Evolutionary conservation across 441 rosid genomes (phyloP).

Genomic region (Raphanus hybrid): DNA sequence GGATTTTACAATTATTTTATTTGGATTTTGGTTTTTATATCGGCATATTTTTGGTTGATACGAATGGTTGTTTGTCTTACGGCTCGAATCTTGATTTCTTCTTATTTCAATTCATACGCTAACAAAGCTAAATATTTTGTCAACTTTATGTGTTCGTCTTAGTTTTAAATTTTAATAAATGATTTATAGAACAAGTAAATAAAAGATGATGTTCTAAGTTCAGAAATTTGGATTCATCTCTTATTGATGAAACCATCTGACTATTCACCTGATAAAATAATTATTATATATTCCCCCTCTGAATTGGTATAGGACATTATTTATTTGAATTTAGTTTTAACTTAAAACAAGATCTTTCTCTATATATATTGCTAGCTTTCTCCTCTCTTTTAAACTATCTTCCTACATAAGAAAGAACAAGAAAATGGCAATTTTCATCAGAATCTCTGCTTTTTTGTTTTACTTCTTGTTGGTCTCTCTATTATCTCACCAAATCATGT

Average conservation of each 20-base stretch:
- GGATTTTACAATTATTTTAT: no score
- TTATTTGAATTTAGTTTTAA: not conserved
- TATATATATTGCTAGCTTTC: not conserved
- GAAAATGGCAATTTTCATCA: not conserved
- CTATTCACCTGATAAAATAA: not conserved
- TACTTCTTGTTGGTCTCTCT: not conserved
- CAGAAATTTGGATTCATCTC: conserved; percentile 17
- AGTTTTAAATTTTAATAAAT: not conserved
- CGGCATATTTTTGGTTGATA: no score
- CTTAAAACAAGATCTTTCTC: not conserved
- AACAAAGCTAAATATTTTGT: not conserved
- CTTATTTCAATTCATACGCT: not conserved
- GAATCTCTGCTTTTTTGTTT: not conserved
- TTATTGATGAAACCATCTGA: conserved; percentile 21
- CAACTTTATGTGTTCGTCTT: not conserved
- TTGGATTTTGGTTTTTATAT: no score
- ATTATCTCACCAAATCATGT: conserved; percentile 15
- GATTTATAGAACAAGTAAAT: not conserved
- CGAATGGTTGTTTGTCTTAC: no score
- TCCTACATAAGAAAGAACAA: not conserved
- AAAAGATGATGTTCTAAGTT: conserved; percentile 13
- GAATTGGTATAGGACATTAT: conserved; percentile 14
- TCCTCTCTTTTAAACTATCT: not conserved
- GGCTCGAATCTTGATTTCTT: no score
- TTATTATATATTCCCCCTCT: not conserved